Base-by-base conservation (phyloP, 768 basidiomycete genomes). In the Mrakia blollopis region DNA sequence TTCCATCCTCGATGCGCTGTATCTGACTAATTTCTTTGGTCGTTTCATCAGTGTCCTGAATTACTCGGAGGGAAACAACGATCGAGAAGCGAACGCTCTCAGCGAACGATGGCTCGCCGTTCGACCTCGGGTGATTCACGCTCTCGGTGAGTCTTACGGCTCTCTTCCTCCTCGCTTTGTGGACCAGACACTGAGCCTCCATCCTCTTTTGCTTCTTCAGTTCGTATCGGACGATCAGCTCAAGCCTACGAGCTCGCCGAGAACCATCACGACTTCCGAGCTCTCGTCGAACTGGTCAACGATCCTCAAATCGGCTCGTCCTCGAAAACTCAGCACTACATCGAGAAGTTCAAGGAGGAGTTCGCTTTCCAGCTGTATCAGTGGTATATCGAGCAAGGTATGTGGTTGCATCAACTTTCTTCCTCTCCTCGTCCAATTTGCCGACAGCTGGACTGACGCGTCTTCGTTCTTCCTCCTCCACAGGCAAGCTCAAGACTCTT, bases 301-400 rank as follows among this genome's bases (percentile, higher is more conserved):
- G 79, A 89, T 89, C 37, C 92, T 86, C 79, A 89, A 87, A 10
- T 79, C 41, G 82, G 82, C 23, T 81, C 81, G 11, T 28, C 74
- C 3, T 77, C 79, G 0, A 78, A 80, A 28, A 72, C 94, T 25
- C 87, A 90, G 80, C 82, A 83, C 7, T 97, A 94, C 83, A 88
- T 94, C 76, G 87, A 91, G 63, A 87, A 86, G 80, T 96, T 91
- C 84, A 88, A 90, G 70, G 89, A 93, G 47, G 89, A 88, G 18
- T 98, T 98, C 79, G 91, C 94, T 0, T 89, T 87, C n/a, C 90
- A 93, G 81, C 86, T 97, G n/a, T 95, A 92, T 81, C 88, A 89
- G 81, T 97, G 92, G 92, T 96, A 93, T 82, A 91, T 96, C 70
- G 91, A 93, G 79, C 90, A 94, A 79, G 92, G 93, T 91, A 75